phyloP scores from a whole-genome alignment of 2,329 filamentous ascomycete species.

The Aspergillus unguis region DNA sequence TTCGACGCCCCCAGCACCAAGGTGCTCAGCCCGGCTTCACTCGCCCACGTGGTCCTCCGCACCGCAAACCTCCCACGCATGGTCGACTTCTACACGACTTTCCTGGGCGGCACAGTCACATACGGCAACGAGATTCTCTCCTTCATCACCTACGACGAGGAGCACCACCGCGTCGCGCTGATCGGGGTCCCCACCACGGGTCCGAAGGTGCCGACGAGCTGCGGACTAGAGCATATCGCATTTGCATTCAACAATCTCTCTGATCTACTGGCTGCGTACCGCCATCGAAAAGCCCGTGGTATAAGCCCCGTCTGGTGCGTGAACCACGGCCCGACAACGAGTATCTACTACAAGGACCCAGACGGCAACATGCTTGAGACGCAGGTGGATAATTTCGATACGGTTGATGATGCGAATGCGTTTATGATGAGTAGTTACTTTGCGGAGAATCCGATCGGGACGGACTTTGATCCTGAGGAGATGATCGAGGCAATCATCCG shows the following conservation, averaged over 20 bases:
- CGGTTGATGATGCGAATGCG: constrained; percentile 33
- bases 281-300: constrained; percentile 33
- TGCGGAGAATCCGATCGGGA: constrained; percentile 44
- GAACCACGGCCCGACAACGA: constrained; percentile 48
- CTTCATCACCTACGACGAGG: no score
- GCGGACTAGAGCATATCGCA: constrained; percentile 39
- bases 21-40: neutral
- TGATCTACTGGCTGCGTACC: constrained; percentile 39
- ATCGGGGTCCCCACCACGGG: no score
- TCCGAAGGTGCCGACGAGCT: no score
- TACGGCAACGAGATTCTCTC: no score
- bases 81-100: no score
- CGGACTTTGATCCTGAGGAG: constrained; percentile 47
- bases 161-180: no score
- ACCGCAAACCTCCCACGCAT: no score
- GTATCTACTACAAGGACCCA: constrained; percentile 50
- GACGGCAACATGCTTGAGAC: constrained; percentile 50
- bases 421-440: constrained; percentile 42
- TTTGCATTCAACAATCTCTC: constrained; percentile 38
- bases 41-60: no score
- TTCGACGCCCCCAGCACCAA: neutral
- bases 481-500: no score
- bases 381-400: constrained; percentile 47
- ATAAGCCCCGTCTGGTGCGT: constrained; percentile 44
- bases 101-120: no score